Evolutionary conservation across 306 rosid genomes (phyloP), one percentile per base, ranked within the genome.

Genomic region (Psophocarpus tetragonolobus): DNA sequence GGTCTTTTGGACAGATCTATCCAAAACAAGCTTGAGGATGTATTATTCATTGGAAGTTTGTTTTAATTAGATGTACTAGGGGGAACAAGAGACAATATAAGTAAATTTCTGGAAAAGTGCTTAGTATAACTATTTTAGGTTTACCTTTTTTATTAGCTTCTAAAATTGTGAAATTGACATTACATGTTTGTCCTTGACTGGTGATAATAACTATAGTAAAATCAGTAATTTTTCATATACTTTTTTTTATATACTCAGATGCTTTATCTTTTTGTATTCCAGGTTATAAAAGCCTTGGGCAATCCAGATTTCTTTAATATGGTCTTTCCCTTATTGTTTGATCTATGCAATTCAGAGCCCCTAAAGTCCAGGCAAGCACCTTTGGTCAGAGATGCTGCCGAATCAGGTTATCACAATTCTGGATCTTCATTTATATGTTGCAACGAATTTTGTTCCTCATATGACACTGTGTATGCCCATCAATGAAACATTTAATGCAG

Each of bases 221-320:
- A 68, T 67, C 8, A 4, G 60, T 38, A 24, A 66, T 44, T 80
- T 62, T 63, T 30, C 41, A 18, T 65, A 11, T 56, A 27, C 67
- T 63, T 56, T 39, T 57, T 44, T 13, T 39, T 57, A 36, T 13
- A 53, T 61, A 42, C 38, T 65, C 65, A 26, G 75, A 75, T 77
- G 74, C 38, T 73, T 63, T 67, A 20, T 67, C n/a, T 74, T 77
- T 80, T 76, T 24, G 47, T 65, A 12, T 47, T 86, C 61, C 97
- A 95, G 98, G 93, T 95, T 84, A 71, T 95, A 75, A 86, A 88
- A 84, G 90, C 97, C 81, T 95, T 95, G 76, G 95, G 92, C 69
- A 75, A 87, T 79, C 91, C 96, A 54, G 95, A 91, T 57, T 91
- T 89, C 87, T 95, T 95, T 71, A 87, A 71, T 68, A 78, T 85